Percentiles rank a stretch among this genome's conserved stretches.
phyloP scores from a whole-genome alignment of 228 moss, liverwort and hornwort species.

The Sphagnum fallax region DNA sequence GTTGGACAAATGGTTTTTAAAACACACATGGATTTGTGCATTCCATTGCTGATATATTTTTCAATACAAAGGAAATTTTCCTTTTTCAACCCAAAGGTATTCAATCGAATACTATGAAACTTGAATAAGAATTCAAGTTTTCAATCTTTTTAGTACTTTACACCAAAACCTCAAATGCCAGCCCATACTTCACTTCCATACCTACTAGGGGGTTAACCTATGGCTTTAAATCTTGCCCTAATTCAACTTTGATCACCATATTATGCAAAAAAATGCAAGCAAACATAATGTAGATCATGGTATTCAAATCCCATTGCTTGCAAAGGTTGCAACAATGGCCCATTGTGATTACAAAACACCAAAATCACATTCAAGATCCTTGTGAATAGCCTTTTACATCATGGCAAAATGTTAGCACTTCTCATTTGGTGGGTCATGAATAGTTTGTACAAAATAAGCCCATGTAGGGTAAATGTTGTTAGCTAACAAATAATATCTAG shows the following conservation, averaged over 20 bases:
- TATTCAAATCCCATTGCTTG: constrained; percentile 38
- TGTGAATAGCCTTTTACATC: constrained; percentile 20
- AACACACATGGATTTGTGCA: not conserved
- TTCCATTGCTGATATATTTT: not conserved
- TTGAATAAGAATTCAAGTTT: not conserved
- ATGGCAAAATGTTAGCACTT: constrained; percentile 15
- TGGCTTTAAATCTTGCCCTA: not conserved
- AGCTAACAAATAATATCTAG: constrained; percentile 30
- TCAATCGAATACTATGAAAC: not conserved
- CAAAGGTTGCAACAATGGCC: constrained; percentile 26
- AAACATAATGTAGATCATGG: not conserved
- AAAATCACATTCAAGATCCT: constrained; percentile 31
- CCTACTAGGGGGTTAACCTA: not conserved
- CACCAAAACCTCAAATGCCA: not conserved
- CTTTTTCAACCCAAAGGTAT: not conserved
- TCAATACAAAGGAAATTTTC: not conserved
- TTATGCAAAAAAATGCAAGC: constrained; percentile 2
- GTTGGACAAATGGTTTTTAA: not conserved
- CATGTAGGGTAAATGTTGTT: constrained; percentile 34
- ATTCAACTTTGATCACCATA: not conserved
- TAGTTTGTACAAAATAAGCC: constrained; percentile 30
- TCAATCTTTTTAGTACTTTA: not conserved
- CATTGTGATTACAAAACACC: constrained; percentile 29
- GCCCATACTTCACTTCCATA: not conserved
- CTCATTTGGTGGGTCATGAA: constrained; percentile 24